A percentile compares a stretch with the other conserved stretches of the same genome.
Conservation (phyloP, 139 green algal genomes). For the Chlorella sp. region DNA sequence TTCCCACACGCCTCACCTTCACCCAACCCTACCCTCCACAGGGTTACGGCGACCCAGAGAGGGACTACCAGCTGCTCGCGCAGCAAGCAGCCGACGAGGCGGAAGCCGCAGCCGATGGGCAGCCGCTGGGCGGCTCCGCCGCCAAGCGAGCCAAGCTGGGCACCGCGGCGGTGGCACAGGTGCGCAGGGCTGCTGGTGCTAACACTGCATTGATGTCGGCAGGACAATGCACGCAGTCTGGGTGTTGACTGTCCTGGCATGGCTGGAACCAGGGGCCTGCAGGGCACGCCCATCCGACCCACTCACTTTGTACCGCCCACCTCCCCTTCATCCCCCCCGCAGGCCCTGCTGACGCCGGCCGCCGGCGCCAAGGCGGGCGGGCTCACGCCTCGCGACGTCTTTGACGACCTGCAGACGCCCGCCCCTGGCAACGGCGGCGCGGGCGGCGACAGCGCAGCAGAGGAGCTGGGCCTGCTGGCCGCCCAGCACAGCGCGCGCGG, state of each 20-base stretch:
- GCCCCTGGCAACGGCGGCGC: neutral
- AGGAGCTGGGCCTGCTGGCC: neutral
- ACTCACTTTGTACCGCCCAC: neutral
- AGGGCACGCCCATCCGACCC: too few species aligned
- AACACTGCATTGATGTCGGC: too few species aligned
- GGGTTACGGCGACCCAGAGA: slow-evolving; percentile 36
- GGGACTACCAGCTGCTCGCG: slow-evolving; percentile 37
- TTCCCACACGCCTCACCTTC: neutral
- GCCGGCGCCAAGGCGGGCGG: neutral
- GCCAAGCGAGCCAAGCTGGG: neutral
- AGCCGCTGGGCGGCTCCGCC: neutral
- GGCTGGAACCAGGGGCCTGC: too few species aligned
- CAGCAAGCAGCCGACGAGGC: neutral
- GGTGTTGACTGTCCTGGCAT: too few species aligned
- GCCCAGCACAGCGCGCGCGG: neutral
- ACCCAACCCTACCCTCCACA: neutral
- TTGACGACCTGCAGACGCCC: slow-evolving; percentile 13
- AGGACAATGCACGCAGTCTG: too few species aligned
- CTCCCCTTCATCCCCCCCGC: neutral
- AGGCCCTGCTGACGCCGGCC: neutral
- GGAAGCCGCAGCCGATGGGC: neutral
- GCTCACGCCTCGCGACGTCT: slow-evolving; percentile 3
- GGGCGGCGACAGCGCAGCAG: neutral
- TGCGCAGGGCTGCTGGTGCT: neutral
- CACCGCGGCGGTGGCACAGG: neutral